Conservation (phyloP, 1,284 basidiomycete species). For the Moesziomyces parantarcticus region DNA sequence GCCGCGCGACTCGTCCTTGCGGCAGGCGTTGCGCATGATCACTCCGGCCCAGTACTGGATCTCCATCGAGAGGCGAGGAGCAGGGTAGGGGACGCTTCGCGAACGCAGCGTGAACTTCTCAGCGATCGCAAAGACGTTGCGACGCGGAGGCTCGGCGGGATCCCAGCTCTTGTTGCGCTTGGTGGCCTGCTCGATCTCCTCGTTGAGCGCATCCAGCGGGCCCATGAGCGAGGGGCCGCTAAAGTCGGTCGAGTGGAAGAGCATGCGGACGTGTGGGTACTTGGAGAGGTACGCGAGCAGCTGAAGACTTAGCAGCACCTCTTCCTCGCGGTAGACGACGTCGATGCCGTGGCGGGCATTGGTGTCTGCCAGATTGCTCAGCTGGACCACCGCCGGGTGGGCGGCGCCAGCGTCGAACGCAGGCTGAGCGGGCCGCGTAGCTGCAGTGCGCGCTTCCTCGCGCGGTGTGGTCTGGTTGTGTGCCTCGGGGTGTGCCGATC, state of each 20-base stretch:
- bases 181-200: constrained; percentile 32
- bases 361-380: constrained; percentile 33
- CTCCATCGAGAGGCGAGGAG: constrained; percentile 81
- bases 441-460: constrained; percentile 15
- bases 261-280: constrained; percentile 96
- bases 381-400: constrained; percentile 41
- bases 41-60: constrained; percentile 99
- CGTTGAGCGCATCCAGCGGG: constrained; percentile 52
- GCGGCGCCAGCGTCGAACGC: constrained; percentile 17
- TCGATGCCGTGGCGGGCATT: constrained; percentile 41
- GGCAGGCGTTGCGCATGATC: constrained; percentile 98
- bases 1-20: constrained; percentile 89
- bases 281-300: constrained; percentile 96
- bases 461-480: constrained; percentile 16
- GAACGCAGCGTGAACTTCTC: constrained; percentile 95
- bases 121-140: constrained; percentile 85
- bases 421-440: constrained; percentile 13
- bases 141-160: constrained; percentile 66
- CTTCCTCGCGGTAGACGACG: constrained; percentile 84
- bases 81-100: constrained; percentile 70
- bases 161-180: constrained; percentile 56
- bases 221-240: constrained; percentile 48
- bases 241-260: constrained; percentile 77
- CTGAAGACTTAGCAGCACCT: constrained; percentile 89
- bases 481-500: constrained; percentile 8